Percentiles rank a stretch among this genome's conserved stretches.
Conservation (phyloP, 1,139 yeast species). For the Yamadazyma pseudoaaseri region DNA sequence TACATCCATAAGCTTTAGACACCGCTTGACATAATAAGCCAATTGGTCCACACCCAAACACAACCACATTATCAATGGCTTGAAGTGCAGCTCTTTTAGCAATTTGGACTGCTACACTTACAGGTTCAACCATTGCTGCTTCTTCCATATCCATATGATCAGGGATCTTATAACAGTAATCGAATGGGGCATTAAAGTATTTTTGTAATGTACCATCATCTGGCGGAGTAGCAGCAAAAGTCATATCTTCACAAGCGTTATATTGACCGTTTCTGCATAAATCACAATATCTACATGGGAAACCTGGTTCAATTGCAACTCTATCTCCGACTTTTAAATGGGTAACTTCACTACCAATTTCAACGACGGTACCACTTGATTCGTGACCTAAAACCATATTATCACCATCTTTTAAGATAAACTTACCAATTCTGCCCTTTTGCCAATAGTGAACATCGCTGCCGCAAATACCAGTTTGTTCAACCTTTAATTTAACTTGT, state of each 20-base stretch:
- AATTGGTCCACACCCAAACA: constrained; percentile 36
- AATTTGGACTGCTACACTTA: constrained; percentile 32
- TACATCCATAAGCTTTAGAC: constrained; percentile 29
- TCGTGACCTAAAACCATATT: constrained; percentile 81
- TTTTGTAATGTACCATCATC: constrained; percentile 58
- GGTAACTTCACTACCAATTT: constrained; percentile 62
- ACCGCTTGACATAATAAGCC: constrained; percentile 29
- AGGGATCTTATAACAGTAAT: constrained; percentile 44
- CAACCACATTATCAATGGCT: constrained; percentile 24
- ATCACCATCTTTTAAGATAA: constrained; percentile 45
- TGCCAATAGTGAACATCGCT: constrained; percentile 83
- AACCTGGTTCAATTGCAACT: constrained; percentile 75
- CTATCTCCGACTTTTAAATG: constrained; percentile 69
- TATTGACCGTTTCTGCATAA: constrained; percentile 75
- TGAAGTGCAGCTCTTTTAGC: constrained; percentile 26
- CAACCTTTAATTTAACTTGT: constrained; percentile 14
- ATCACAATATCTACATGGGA: constrained; percentile 73
- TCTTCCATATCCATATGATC: constrained; percentile 27
- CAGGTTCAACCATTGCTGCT: constrained; percentile 34
- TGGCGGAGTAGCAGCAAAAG: constrained; percentile 83
- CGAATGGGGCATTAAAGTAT: constrained; percentile 67
- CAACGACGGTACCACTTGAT: constrained; percentile 68
- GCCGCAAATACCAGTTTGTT: constrained; percentile 79
- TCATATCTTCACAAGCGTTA: constrained; percentile 80
- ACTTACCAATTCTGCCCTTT: constrained; percentile 76